phyloP scores from a whole-genome alignment of 2,329 filamentous ascomycete genomes.

The Scedosporium minutisporum region DNA sequence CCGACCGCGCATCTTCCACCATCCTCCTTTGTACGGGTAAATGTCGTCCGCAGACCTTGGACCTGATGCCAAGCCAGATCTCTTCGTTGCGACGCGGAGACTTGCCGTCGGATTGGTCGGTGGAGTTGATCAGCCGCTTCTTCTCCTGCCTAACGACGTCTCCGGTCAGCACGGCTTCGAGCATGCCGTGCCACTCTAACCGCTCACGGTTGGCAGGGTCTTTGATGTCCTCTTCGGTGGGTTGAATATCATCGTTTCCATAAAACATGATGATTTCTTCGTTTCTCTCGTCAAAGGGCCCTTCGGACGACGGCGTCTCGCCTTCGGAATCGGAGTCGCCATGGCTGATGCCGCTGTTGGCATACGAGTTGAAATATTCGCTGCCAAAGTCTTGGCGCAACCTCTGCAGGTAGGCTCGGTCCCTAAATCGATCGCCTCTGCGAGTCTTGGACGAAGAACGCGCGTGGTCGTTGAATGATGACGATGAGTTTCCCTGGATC shows the following conservation, averaged over 20 bases:
- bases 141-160: conserved; percentile 98
- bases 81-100: conserved; percentile 60
- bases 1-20: conserved; percentile 71
- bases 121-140: conserved; percentile 78
- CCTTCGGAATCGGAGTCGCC: conserved; percentile 79
- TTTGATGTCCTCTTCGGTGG: conserved; percentile 80
- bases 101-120: conserved; percentile 46
- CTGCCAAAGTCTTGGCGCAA: conserved; percentile 61
- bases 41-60: conserved; percentile 74
- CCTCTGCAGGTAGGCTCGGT: conserved; percentile 89
- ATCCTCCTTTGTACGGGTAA: conserved; percentile 77
- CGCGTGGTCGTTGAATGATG: conserved; percentile 12
- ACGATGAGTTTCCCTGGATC: not conserved
- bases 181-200: conserved; percentile 96
- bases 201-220: conserved; percentile 82
- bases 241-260: conserved; percentile 79
- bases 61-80: conserved; percentile 81
- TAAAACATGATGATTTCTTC: conserved; percentile 92
- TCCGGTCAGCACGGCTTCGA: conserved; percentile 87
- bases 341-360: conserved; percentile 53
- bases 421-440: conserved; percentile 51
- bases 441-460: conserved; percentile 44
- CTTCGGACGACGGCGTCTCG: conserved; percentile 78
- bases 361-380: conserved; percentile 67
- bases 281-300: conserved; percentile 75